Evolutionary conservation across 805 yeast species (phyloP), one percentile per base, ranked within the genome.

Genomic region (Cyberlindnera misumaiensis): DNA sequence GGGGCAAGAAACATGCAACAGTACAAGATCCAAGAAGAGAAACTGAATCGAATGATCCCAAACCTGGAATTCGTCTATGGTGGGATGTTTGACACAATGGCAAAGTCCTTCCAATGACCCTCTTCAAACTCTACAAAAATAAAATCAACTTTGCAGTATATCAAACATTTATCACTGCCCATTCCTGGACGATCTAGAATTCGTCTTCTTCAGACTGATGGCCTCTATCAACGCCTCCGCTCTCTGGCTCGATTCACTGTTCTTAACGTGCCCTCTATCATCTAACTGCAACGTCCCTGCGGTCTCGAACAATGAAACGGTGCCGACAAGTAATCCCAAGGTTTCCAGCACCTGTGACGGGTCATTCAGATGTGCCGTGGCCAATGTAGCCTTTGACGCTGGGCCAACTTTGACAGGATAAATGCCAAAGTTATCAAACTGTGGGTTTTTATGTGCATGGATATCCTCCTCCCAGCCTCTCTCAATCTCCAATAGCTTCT

Each of bases 341-440:
- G 94, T 83, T 41, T 87, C 95, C 41, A 89, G 59, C 3, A 89
- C 96, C 53, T 84, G 90, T 26, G 71, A 64, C 5, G 96, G 95
- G 55, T 87, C 93, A 31, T 80, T 72, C 53, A 89, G 67, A 58
- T 89, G 95, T 16, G 95, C 80, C 30, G 83, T 80, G 0, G 96
- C 97, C 18, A 77, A 73, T 0, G 97, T 89, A 47, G 74, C 70
- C 59, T 88, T 88, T 9, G 87, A 78, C 0, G 96, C 90, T 4
- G 96, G 94, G 0, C 97, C 97, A 33, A 89, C 95, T 16, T 94
- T 85, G 25, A 86, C 88, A 0, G 96, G 89, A 56, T 77, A 83
- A 35, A 88, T 64, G 12, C 90, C 84, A 58, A 73, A 73, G 34
- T 69, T 56, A 24, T 72, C 75, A 3, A 64, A 58, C 9, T 56